A percentile compares a stretch with the other conserved stretches of the same genome.
Conservation (phyloP, 768 basidiomycete genomes). For the Suillus discolor region DNA sequence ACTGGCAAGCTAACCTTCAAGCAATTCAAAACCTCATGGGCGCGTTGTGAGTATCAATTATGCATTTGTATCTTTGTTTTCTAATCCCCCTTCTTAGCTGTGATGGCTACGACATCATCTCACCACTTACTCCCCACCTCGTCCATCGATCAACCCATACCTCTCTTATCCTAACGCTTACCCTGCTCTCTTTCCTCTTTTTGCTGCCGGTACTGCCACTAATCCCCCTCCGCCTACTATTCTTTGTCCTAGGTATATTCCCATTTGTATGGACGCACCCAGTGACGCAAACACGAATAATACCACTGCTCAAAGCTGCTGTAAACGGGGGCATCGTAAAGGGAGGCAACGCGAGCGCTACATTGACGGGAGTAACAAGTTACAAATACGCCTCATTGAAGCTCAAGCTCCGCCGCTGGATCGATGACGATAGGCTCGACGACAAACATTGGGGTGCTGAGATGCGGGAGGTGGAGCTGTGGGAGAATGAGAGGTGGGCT, state of each 20-base stretch:
- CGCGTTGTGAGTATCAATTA: constrained; percentile 52
- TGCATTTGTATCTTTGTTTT: background rate
- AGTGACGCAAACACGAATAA: constrained; percentile 28
- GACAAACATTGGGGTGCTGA: constrained; percentile 68
- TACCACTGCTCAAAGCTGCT: constrained; percentile 29
- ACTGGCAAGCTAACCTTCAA: constrained; percentile 88
- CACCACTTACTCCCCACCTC: constrained; percentile 43
- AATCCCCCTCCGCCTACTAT: background rate
- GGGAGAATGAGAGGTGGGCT: constrained; percentile 77
- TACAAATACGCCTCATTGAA: constrained; percentile 15
- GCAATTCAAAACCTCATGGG: constrained; percentile 94
- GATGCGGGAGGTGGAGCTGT: constrained; percentile 70
- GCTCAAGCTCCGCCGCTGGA: constrained; percentile 30
- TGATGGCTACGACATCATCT: constrained; percentile 56
- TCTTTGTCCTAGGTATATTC: background rate
- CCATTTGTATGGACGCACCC: constrained; percentile 56
- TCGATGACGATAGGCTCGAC: constrained; percentile 67
- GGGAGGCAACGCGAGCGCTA: background rate
- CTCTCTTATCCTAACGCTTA: background rate
- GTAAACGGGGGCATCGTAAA: background rate
- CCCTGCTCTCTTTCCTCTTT: background rate
- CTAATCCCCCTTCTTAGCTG: constrained; percentile 44
- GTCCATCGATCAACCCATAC: background rate
- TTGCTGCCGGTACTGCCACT: background rate
- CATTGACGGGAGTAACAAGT: background rate